Percentiles rank a stretch among this genome's conserved stretches.
phyloP scores from a whole-genome alignment of 495 filamentous ascomycete species.

The Lasiosphaeria hispida region DNA sequence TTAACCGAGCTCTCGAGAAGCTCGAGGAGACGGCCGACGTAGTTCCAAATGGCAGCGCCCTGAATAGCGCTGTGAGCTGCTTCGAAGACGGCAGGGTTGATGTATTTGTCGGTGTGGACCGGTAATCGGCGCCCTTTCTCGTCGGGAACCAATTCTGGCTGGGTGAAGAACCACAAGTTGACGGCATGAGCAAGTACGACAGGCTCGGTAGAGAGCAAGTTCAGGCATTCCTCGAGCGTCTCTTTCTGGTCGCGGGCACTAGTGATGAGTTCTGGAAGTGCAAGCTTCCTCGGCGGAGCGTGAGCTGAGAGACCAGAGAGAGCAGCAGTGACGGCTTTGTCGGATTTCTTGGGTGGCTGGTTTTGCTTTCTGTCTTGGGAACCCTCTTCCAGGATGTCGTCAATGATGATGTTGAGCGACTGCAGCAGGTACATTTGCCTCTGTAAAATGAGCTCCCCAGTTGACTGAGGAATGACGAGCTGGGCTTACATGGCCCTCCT shows the following conservation, averaged over 20 bases:
- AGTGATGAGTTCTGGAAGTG: conserved; percentile 19
- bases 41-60: conserved; percentile 34
- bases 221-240: conserved; percentile 23
- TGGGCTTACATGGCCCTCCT: conserved; percentile 16
- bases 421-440: conserved; percentile 27
- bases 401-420: conserved; percentile 29
- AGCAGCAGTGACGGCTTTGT: not conserved
- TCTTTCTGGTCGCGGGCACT: conserved; percentile 22
- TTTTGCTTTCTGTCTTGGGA: conserved; percentile 11
- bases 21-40: conserved; percentile 33
- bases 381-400: conserved; percentile 36
- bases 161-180: conserved; percentile 32
- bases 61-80: conserved; percentile 30
- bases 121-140: conserved; percentile 32
- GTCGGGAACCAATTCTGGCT: conserved; percentile 36
- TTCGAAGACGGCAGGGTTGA: conserved; percentile 34
- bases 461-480: conserved; percentile 24
- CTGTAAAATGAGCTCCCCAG: conserved; percentile 33
- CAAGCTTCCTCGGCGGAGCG: conserved; percentile 13
- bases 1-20: conserved; percentile 10
- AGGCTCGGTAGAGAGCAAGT: conserved; percentile 31
- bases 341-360: not conserved
- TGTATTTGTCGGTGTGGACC: conserved; percentile 29
- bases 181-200: conserved; percentile 30
- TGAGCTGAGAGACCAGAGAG: conserved; percentile 15